These are phyloP conservation scores for Lepidopterella palustris DNA, from an alignment of 495 filamentous ascomycete species.

Conservation along the genomic window DNA sequence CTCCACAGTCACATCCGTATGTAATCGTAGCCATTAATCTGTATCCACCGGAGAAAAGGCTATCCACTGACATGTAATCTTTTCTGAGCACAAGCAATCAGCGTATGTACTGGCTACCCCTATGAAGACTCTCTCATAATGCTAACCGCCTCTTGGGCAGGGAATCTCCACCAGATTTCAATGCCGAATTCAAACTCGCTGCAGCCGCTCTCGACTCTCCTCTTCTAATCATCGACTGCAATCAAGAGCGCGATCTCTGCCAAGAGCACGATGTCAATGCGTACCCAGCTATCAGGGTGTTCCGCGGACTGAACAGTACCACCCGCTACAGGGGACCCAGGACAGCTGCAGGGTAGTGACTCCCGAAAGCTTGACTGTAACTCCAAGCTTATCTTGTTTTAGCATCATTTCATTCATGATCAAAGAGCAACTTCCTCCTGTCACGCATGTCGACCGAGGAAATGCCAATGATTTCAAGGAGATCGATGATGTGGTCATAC, in stretches of 20 bases:
- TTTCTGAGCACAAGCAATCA: too few species aligned
- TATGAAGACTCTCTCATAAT: background rate
- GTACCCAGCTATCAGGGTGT: slow-evolving; percentile 46
- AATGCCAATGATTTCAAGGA: slow-evolving; percentile 35
- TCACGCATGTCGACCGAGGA: slow-evolving; percentile 30
- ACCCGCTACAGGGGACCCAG: background rate
- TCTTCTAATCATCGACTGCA: slow-evolving; percentile 35
- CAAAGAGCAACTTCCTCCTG: slow-evolving; percentile 34
- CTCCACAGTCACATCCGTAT: background rate
- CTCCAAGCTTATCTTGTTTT: background rate
- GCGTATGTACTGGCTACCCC: background rate
- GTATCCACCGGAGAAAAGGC: too few species aligned
- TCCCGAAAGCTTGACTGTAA: slow-evolving; percentile 2
- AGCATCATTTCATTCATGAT: slow-evolving; percentile 42
- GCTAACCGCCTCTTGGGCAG: background rate
- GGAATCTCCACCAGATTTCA: slow-evolving; percentile 5
- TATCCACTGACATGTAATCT: too few species aligned
- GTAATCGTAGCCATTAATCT: too few species aligned
- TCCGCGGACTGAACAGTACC: slow-evolving; percentile 28
- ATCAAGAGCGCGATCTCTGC: slow-evolving; percentile 37
- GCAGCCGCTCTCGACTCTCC: slow-evolving; percentile 22
- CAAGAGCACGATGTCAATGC: slow-evolving; percentile 38
- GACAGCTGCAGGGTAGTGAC: slow-evolving; percentile 7
- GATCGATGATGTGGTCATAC: slow-evolving; percentile 39
- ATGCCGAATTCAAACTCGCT: slow-evolving; percentile 36